Evolutionary conservation across 176 grass and related monocot species (phyloP).

Genomic region (Avena atlantica): DNA sequence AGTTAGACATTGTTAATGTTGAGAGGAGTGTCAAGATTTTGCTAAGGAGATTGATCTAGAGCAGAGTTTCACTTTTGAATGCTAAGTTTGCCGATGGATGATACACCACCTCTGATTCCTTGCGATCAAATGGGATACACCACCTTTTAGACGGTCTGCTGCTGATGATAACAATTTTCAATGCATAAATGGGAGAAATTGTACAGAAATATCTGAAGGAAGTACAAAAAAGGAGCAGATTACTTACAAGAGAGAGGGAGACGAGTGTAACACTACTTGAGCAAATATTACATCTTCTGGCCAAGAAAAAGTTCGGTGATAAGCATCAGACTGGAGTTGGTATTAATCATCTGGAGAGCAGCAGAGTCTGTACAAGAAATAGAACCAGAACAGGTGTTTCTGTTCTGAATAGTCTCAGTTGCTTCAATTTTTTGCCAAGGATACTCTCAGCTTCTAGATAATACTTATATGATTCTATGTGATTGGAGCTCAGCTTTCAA

Average conservation of each 20-base stretch:
- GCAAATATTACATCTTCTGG: not conserved
- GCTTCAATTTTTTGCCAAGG: not conserved
- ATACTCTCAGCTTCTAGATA: constrained; percentile 41
- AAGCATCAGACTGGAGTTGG: constrained; percentile 24
- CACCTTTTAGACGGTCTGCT: too few species aligned
- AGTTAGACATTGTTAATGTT: not conserved
- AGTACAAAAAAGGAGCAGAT: constrained; percentile 4
- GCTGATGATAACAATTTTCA: too few species aligned
- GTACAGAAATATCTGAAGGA: not conserved
- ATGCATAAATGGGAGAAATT: too few species aligned
- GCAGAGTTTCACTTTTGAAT: constrained; percentile 43
- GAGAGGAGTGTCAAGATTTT: constrained; percentile 1
- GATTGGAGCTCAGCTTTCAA: constrained; percentile 23
- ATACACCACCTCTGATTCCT: too few species aligned
- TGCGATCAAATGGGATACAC: too few species aligned
- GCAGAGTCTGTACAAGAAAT: constrained; percentile 42
- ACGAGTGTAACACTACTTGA: not conserved
- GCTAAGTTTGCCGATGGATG: too few species aligned
- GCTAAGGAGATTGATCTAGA: constrained; percentile 38
- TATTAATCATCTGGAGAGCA: constrained; percentile 34
- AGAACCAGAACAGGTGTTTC: constrained; percentile 43
- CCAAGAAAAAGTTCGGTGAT: not conserved
- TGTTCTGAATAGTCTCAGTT: constrained; percentile 33
- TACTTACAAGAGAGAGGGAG: constrained; percentile 32
- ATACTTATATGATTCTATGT: not conserved